A percentile compares a stretch with the other conserved stretches of the same genome.
These are phyloP conservation scores for Zalaria obscura DNA, from an alignment of 2,329 filamentous ascomycete genomes.

Conservation along the genomic window DNA sequence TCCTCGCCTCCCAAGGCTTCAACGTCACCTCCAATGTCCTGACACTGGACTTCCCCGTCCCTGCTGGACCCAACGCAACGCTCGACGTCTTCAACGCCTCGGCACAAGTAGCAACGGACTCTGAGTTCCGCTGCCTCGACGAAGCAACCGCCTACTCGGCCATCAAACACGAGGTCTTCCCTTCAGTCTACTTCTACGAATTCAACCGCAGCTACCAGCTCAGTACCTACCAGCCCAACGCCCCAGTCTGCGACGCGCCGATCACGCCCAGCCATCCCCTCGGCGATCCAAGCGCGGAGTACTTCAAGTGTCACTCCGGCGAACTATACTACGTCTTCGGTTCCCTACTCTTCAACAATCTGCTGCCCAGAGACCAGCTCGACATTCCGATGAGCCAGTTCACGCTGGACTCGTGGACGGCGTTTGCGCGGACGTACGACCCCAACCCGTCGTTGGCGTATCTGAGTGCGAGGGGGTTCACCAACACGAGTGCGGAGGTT, in stretches of 20 bases:
- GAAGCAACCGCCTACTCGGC: slow-evolving; percentile 15
- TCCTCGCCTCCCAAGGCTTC: slow-evolving; percentile 7
- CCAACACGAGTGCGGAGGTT: slow-evolving; percentile 11
- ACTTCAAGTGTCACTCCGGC: slow-evolving; percentile 16
- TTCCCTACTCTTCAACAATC: slow-evolving; percentile 17
- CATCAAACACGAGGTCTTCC: slow-evolving; percentile 13
- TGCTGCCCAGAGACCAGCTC: slow-evolving; percentile 13
- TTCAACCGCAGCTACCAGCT: slow-evolving; percentile 19
- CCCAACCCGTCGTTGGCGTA: slow-evolving; percentile 14
- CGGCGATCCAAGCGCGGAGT: not conserved
- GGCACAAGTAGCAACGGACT: slow-evolving; percentile 16
- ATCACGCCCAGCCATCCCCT: not conserved
- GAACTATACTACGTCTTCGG: slow-evolving; percentile 19
- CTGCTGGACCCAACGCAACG: slow-evolving; percentile 11
- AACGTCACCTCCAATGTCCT: slow-evolving; percentile 5
- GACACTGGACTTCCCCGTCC: slow-evolving; percentile 10
- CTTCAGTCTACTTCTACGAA: slow-evolving; percentile 15
- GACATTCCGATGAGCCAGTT: slow-evolving; percentile 19
- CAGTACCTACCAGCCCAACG: slow-evolving; percentile 14
- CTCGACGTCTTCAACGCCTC: slow-evolving; percentile 19
- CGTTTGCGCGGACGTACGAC: slow-evolving; percentile 17
- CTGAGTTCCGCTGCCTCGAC: slow-evolving; percentile 16
- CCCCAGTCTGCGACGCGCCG: slow-evolving; percentile 2
- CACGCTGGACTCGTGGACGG: slow-evolving; percentile 17
- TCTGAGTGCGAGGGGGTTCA: slow-evolving; percentile 14